Percentiles rank a stretch among this genome's conserved stretches.
Evolutionary conservation across 371 early-diverging fungal genomes (phyloP).

Genomic region (Haplosporangium sp.): DNA sequence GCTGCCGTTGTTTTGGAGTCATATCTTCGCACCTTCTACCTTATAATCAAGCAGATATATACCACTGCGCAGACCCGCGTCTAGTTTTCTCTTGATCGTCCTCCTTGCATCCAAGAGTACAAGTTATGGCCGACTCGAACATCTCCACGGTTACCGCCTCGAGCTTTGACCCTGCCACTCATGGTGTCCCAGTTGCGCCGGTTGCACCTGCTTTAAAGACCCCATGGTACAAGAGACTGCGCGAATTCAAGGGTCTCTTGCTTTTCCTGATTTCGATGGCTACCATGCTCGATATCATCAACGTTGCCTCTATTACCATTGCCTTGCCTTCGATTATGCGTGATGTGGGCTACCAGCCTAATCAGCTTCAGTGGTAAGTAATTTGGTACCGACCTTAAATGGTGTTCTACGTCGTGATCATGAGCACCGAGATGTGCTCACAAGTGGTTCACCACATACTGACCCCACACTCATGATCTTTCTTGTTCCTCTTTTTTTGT

Average conservation of each 20-base stretch:
- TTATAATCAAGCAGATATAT: too few species aligned
- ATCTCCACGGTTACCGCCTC: neutral
- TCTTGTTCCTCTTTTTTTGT: constrained; percentile 1
- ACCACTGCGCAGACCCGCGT: too few species aligned
- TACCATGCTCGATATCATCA: constrained; percentile 49
- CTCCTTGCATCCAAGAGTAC: neutral
- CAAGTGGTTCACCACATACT: neutral
- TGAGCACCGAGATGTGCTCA: neutral
- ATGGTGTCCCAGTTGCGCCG: too few species aligned
- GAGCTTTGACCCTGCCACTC: neutral
- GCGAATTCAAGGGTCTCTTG: constrained; percentile 20
- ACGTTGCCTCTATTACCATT: constrained; percentile 52
- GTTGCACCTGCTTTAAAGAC: neutral
- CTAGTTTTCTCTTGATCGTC: neutral
- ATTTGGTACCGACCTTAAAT: constrained; percentile 4
- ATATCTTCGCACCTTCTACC: too few species aligned
- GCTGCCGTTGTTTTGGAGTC: too few species aligned
- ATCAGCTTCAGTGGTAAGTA: constrained; percentile 51
- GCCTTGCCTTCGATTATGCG: constrained; percentile 46
- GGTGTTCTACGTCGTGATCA: neutral
- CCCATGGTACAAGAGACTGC: constrained; percentile 35
- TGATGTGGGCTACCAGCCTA: constrained; percentile 35
- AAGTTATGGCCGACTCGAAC: neutral
- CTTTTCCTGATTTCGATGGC: constrained; percentile 35
- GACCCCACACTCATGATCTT: too few species aligned